Conservation (phyloP, 108 stramenopile species). For the Nitzschia inconspicua region DNA sequence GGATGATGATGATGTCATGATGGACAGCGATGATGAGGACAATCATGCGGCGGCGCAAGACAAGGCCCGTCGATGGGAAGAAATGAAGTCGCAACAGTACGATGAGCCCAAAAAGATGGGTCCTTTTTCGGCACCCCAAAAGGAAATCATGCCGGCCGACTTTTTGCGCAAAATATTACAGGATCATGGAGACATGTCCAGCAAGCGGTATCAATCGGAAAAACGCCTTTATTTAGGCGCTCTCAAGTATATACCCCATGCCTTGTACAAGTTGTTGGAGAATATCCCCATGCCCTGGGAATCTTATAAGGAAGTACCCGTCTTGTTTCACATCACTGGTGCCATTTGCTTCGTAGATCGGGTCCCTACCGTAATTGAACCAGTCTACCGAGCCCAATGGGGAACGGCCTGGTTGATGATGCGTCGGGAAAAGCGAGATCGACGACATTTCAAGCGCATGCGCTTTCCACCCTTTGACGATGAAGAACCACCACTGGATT, state of each 20-base stretch:
- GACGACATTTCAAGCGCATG: conserved; percentile 99
- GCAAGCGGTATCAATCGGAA: conserved; percentile 94
- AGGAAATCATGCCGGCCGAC: conserved; percentile 91
- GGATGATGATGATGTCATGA: conserved; percentile 23
- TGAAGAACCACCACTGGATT: conserved; percentile 99
- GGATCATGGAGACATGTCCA: conserved; percentile 99
- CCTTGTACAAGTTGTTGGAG: conserved; percentile 97
- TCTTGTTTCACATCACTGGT: conserved; percentile 98
- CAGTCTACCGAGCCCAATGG: conserved; percentile 98
- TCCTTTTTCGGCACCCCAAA: conserved; percentile 72
- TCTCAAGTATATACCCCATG: conserved; percentile 99
- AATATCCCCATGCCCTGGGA: conserved; percentile 99
- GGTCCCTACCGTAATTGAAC: conserved; percentile 98
- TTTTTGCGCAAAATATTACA: conserved; percentile 95
- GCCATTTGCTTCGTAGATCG: conserved; percentile 99
- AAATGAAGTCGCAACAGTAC: conserved; percentile 78
- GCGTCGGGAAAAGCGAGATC: conserved; percentile 98
- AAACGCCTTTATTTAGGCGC: conserved; percentile 98
- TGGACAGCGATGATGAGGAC: conserved; percentile 17
- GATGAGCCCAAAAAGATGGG: conserved; percentile 62
- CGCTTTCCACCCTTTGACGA: conserved; percentile 99
- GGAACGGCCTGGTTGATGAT: conserved; percentile 99
- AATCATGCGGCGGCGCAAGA: conserved; percentile 72
- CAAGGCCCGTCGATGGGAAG: conserved; percentile 85
- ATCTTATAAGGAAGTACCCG: conserved; percentile 85